phyloP scores from a whole-genome alignment of 2,329 filamentous ascomycete genomes.

The Arthrinium puccinioides region DNA sequence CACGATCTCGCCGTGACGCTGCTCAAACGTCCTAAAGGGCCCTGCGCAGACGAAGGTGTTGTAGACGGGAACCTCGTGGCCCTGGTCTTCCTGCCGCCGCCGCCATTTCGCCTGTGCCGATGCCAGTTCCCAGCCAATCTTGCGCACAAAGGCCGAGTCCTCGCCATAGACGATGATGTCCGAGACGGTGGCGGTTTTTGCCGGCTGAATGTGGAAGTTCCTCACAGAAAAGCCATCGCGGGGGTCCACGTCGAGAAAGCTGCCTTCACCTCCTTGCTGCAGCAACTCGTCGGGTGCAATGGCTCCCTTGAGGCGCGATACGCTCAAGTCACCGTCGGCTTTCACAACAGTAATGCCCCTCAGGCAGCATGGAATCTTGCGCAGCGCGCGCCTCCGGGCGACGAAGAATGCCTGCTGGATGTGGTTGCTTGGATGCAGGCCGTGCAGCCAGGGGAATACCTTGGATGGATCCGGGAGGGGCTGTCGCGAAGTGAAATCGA shows the following conservation, averaged over 20 bases:
- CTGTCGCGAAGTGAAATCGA: constrained; percentile 71
- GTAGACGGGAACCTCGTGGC: constrained; percentile 55
- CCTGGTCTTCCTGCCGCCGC: constrained; percentile 51
- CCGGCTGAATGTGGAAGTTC: constrained; percentile 94
- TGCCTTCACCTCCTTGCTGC: constrained; percentile 36
- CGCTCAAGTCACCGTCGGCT: constrained; percentile 70
- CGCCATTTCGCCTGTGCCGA: constrained; percentile 72
- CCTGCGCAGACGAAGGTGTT: constrained; percentile 74
- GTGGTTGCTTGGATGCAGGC: constrained; percentile 80
- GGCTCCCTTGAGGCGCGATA: constrained; percentile 77
- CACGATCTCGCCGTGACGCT: constrained; percentile 61
- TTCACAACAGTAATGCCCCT: constrained; percentile 83
- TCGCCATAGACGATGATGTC: constrained; percentile 92
- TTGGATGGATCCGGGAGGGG: constrained; percentile 76
- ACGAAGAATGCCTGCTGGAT: constrained; percentile 88
- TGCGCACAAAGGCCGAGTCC: constrained; percentile 51
- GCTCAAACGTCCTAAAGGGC: constrained; percentile 65
- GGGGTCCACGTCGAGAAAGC: constrained; percentile 80
- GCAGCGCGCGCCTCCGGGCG: constrained; percentile 62
- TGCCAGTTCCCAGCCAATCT: constrained; percentile 62
- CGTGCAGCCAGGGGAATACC: constrained; percentile 96
- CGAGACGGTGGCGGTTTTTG: constrained; percentile 79
- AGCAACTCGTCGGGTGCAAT: constrained; percentile 77
- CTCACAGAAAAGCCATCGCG: constrained; percentile 87
- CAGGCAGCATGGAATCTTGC: constrained; percentile 67